Evolutionary conservation across 2,329 filamentous ascomycete genomes (phyloP).

Genomic region (Pseudogymnoascus sp.): DNA sequence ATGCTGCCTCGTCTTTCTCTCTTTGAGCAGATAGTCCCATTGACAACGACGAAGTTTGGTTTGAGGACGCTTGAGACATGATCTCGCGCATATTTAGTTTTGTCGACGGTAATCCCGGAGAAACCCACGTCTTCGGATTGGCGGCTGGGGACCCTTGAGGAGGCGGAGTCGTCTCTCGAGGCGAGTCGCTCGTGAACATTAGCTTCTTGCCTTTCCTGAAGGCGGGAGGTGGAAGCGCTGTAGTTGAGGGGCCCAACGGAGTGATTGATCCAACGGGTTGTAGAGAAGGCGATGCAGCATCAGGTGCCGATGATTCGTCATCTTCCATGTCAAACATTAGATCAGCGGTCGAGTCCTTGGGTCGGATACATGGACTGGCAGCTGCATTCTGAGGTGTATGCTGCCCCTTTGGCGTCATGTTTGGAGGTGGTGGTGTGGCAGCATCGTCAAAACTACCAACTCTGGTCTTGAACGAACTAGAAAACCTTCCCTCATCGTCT

Average conservation of each 20-base stretch:
- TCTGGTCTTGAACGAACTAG: conserved; percentile 53
- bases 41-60: conserved; percentile 43
- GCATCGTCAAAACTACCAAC: conserved; percentile 60
- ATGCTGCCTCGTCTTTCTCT: conserved; percentile 25
- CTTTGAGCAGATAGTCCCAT: conserved; percentile 47
- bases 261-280: background rate
- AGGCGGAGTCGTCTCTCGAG: background rate
- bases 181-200: background rate
- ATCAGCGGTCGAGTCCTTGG: conserved; percentile 63
- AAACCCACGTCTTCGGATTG: conserved; percentile 26
- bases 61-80: conserved; percentile 59
- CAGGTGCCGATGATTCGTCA: conserved; percentile 20
- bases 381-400: conserved; percentile 46
- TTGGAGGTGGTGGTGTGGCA: conserved; percentile 22
- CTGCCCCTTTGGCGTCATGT: conserved; percentile 41
- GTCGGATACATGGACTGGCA: conserved; percentile 59
- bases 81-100: conserved; percentile 66
- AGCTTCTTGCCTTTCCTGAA: background rate
- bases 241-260: background rate
- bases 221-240: background rate
- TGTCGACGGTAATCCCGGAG: conserved; percentile 22
- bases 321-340: conserved; percentile 96
- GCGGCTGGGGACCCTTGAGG: background rate
- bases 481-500: conserved; percentile 57
- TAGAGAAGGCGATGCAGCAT: conserved; percentile 15